Base-by-base conservation (phyloP, 192 early-diverging fungal genomes). In the Spizellomyces sp. region DNA sequence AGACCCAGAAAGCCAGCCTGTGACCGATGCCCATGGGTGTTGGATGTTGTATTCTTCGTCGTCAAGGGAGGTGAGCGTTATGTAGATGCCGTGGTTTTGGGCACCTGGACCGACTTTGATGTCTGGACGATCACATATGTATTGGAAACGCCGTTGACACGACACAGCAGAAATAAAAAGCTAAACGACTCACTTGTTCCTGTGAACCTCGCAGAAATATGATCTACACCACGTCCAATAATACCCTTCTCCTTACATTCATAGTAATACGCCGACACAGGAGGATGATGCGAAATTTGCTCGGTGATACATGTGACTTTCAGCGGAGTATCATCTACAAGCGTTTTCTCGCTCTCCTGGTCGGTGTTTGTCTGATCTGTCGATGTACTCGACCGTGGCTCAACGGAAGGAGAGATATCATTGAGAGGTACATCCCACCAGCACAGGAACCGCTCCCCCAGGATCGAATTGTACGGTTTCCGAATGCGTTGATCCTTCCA, bases 271-370 rank as follows among this genome's bases (percentile, higher is more conserved):
- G 90, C 90, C 0, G 92, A 94, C 56, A 96, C 89, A 4, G 96
- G 94, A 57, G 96, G 96, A 73, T 96, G 94, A 80, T 98, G 96
- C 45, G 92, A 92, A 9, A 95, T 90, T 77, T 98, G 96, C 79
- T 98, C 96, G 15, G 92, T 86, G 8, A 96, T 60, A 45, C 68
- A 69, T 15, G 68, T 60, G 3, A 69, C 68, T 45, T 46, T 60
- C 5, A 67, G 21, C 19, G 48, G 54, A 27, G 17, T 14, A 19
- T 42, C 59, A 41, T 61, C 59, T 14, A 9, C 59, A 17, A 61
- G 36, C 15, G 17, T 61, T 15, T 41, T 15, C 36, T 61, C 59
- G 36, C 17, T 41, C 5, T 61, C 59, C 17, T 14, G 21, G 36
- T 15, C 59, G 15, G 22, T 41, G 17, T 12, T 19, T 19, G 50